Base-by-base conservation (phyloP, 768 basidiomycete species). In the Heimioporus sp. region DNA sequence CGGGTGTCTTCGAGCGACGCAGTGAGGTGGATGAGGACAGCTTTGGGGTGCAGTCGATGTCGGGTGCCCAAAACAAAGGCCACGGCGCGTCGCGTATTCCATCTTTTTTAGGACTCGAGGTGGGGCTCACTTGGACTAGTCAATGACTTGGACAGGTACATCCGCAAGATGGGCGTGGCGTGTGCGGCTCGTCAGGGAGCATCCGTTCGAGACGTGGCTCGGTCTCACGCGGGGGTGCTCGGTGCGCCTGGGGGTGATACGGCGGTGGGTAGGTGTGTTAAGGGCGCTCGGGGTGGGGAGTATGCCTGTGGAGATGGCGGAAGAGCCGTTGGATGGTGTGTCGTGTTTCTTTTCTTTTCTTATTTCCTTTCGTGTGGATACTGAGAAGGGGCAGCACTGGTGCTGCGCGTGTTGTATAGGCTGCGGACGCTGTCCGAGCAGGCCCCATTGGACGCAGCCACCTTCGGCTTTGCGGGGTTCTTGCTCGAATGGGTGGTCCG, bases 321-420 rank as follows among this genome's bases (percentile, higher is more conserved):
- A 79, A 0, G 96, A 98, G 64, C 81, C 80, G 0, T 66, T 95
- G 31, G 78, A 80, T 53, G 49, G 69, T 54, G 12, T 15, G 47
- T 49, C 24, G 15, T 37, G 0, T 19, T 19, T 20, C 16, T 31
- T 17, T 4, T 24, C 17, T 2, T 24, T 15, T n/a, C 40, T 16
- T 39, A n/a, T n/a, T n/a, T n/a, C n/a, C n/a, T 38, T 31, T 21
- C 24, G 16, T 38, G 21, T 24, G 21, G 21, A 24, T 24, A 24
- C 21, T 24, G 21, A 24, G 21, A 5, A 5, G 21, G 38, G 39
- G 20, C 51, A 94, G 94, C 76, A 7, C 74, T 98, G 31, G 77
- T 95, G 21, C 73, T 90, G 42, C 89, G 97, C 24, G 85, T 98
- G 1, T 75, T 99, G 2, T 89, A 96, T 65, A 83, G 90, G 17